These are phyloP conservation scores for Lactifluus subvellereus DNA, from an alignment of 768 basidiomycete species.

Conservation along the genomic window DNA sequence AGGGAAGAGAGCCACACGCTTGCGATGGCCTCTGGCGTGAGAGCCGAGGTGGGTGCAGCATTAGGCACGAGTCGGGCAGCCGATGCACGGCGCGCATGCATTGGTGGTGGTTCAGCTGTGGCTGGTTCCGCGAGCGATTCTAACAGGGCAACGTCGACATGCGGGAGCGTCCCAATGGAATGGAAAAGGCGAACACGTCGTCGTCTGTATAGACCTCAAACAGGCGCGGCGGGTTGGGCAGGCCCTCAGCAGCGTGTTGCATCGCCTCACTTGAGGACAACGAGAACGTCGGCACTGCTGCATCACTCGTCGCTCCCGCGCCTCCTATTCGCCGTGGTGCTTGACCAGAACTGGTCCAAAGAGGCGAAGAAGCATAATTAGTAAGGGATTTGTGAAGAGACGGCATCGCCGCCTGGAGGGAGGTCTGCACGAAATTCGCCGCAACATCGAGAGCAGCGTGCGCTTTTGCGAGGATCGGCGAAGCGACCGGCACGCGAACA, in stretches of 20 bases:
- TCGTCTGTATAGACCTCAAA: conserved; percentile 95
- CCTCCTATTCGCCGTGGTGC: conserved; percentile 41
- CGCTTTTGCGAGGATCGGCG: conserved; percentile 47
- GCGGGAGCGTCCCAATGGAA: conserved; percentile 77
- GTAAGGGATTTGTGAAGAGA: conserved; percentile 67
- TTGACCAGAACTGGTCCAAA: conserved; percentile 57
- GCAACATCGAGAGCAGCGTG: conserved; percentile 55
- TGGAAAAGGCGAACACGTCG: conserved; percentile 82
- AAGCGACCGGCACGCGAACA: conserved; percentile 27
- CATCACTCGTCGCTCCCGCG: conserved; percentile 38
- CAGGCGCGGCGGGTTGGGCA: conserved; percentile 85
- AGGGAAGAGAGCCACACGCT: conserved; percentile 90
- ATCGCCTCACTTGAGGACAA: conserved; percentile 85
- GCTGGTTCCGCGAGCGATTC: conserved; percentile 42
- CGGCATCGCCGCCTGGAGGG: conserved; percentile 78
- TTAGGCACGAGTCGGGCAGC: conserved; percentile 10
- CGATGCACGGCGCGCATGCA: conserved; percentile 35
- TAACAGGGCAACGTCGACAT: conserved; percentile 52
- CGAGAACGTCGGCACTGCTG: conserved; percentile 86
- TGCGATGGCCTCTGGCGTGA: conserved; percentile 76
- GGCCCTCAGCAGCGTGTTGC: conserved; percentile 86
- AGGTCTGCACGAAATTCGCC: conserved; percentile 66
- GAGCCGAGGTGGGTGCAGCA: conserved; percentile 8
- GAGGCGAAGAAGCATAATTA: conserved; percentile 58
- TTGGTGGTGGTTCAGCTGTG: conserved; percentile 21